Conservation (phyloP, 1,284 basidiomycete genomes). For the Ceratobasidium sp. region DNA sequence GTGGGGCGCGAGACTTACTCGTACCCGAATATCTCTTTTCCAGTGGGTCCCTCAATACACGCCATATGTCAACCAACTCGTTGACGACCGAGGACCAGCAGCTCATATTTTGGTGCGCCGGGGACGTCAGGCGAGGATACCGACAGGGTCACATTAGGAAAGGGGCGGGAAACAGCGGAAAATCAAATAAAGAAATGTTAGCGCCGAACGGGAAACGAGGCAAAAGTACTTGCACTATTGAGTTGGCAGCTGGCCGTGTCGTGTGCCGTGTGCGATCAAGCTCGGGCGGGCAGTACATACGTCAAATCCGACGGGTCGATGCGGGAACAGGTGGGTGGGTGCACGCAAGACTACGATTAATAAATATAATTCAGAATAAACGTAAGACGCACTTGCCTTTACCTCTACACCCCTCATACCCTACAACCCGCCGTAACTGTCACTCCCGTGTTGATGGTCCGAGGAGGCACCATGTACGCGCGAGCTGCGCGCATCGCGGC, state of each 20-base stretch:
- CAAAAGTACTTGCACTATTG: not conserved
- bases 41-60: not conserved
- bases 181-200: not conserved
- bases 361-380: too few species aligned
- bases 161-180: not conserved
- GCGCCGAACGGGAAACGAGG: conserved; percentile 1
- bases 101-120: not conserved
- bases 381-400: too few species aligned
- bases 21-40: not conserved
- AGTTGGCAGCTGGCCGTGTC: too few species aligned
- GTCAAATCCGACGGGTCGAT: too few species aligned
- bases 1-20: not conserved
- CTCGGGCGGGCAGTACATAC: not conserved
- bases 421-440: too few species aligned
- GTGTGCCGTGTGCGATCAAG: not conserved
- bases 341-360: too few species aligned
- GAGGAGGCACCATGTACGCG: not conserved
- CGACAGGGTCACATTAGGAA: not conserved
- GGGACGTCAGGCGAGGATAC: not conserved
- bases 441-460: not conserved
- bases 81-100: not conserved
- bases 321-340: too few species aligned
- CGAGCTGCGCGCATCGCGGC: conserved; percentile 3
- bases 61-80: not conserved
- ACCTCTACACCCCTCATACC: too few species aligned